Evolutionary conservation across 1,139 yeast genomes (phyloP).

Genomic region (Nakaseomyces sp.): DNA sequence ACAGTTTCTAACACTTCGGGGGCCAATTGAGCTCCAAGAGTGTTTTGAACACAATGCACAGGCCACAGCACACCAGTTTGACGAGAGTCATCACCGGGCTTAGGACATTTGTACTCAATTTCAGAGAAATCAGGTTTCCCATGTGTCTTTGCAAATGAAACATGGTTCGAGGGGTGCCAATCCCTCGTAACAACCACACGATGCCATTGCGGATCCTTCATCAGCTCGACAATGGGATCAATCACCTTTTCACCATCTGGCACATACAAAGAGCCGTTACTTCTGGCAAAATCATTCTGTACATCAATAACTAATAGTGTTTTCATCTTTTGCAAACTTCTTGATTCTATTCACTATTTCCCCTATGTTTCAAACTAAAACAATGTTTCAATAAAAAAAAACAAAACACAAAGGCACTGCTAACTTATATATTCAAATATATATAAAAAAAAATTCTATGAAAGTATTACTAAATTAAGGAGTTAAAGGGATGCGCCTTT

Average conservation of each 20-base stretch:
- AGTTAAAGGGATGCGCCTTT: too few relatives aligned
- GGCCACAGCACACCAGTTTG: constrained; percentile 56
- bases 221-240: constrained; percentile 39
- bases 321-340: too few relatives aligned
- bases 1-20: constrained; percentile 33
- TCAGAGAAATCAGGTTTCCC: constrained; percentile 45
- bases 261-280: constrained; percentile 70
- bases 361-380: not conserved
- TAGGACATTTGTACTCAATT: constrained; percentile 46
- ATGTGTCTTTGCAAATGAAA: constrained; percentile 73
- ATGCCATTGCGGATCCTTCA: constrained; percentile 42
- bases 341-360: too few relatives aligned
- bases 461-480: too few relatives aligned
- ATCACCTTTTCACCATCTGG: constrained; percentile 54
- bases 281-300: constrained; percentile 79
- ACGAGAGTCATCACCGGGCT: constrained; percentile 23
- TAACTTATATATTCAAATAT: too few relatives aligned
- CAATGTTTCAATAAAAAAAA: too few relatives aligned
- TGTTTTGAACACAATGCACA: constrained; percentile 72
- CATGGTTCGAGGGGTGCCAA: constrained; percentile 78
- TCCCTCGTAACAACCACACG: constrained; percentile 69
- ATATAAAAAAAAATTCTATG: too few relatives aligned
- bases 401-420: too few relatives aligned
- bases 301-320: constrained; percentile 72
- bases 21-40: constrained; percentile 60